Evolutionary conservation across 2,329 filamentous ascomycete species (phyloP), one percentile per base, ranked within the genome.

Genomic region (Fusarium sp.): DNA sequence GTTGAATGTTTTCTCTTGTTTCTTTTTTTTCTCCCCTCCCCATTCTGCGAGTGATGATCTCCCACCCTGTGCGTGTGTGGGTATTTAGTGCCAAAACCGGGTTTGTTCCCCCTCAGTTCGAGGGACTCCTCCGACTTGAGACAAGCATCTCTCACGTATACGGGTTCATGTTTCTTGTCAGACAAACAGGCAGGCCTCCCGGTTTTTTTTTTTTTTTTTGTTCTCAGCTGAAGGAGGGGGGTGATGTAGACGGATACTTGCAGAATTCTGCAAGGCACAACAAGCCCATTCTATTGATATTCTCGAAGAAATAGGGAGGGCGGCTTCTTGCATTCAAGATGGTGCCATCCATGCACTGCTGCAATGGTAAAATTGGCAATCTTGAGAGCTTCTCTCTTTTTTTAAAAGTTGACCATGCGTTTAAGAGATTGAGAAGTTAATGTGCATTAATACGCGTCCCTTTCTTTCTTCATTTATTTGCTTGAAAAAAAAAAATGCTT

Each of bases 241-340:
- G 44, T 49, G 22, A 27, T 24, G 22, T 20, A 31, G 17, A 46
- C 55, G 31, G 31, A n/a, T 12, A 53, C 24, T 27, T 4, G 22
- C 35, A 46, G 17, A 59, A 55, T 58, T 31, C 58, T 72, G 62
- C 62, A 70, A 65, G 69, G 60, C 56, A 72, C 64, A 29, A 17
- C 24, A 42, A 33, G 31, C 31, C 31, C 22, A 46, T 49, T 46
- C 44, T 49, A 24, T 44, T 51, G 46, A 31, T n/a, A 31, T 51
- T 51, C 46, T 51, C 46, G 27, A 51, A 51, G 46, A 46, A 17
- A 40, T 16, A 22, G 8, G 8, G 36, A 33, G 62, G 31, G 31
- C 31, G 31, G 31, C 31, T 33, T 33, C n/a, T 29, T 29, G 29
- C 31, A 29, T 38, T 11, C 11, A 53, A 53, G 12, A 24, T 58